A percentile compares a stretch with the other conserved stretches of the same genome.
Evolutionary conservation across 768 basidiomycete genomes (phyloP).

Genomic region (Tulasnella sp.): DNA sequence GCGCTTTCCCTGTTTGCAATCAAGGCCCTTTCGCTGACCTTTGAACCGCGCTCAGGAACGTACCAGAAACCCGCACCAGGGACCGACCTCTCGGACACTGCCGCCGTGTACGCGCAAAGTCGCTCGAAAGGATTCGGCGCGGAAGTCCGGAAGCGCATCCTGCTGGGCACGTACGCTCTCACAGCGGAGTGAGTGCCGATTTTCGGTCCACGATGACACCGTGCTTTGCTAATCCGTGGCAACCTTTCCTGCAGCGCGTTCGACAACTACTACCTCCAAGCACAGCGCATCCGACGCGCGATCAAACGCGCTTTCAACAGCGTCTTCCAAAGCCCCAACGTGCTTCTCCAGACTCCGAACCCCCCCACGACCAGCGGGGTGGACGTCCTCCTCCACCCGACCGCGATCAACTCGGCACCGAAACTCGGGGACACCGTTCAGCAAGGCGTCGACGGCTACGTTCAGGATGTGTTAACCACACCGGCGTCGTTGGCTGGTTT

Average conservation of each 20-base stretch:
- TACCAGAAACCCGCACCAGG: constrained; percentile 28
- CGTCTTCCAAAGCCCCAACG: constrained; percentile 51
- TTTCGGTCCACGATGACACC: too few species aligned
- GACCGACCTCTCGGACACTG: constrained; percentile 37
- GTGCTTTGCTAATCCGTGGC: too few species aligned
- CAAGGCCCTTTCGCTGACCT: too few species aligned
- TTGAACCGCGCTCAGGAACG: background rate
- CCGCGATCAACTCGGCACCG: constrained; percentile 79
- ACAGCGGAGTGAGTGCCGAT: constrained; percentile 64
- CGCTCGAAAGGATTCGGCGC: constrained; percentile 63
- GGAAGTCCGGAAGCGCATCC: constrained; percentile 77
- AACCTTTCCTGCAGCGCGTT: constrained; percentile 72
- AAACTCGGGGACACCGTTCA: constrained; percentile 26
- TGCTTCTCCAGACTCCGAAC: constrained; percentile 21
- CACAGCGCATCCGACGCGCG: constrained; percentile 62
- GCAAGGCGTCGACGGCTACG: constrained; percentile 47
- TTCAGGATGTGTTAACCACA: constrained; percentile 86
- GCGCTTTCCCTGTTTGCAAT: too few species aligned
- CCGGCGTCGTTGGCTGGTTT: constrained; percentile 86
- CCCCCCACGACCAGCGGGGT: constrained; percentile 26
- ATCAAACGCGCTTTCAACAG: constrained; percentile 63
- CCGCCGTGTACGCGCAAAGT: constrained; percentile 49
- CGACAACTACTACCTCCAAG: constrained; percentile 94
- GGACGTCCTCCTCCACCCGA: constrained; percentile 78
- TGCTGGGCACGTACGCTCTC: constrained; percentile 85